Conservation (phyloP, 345 rosid species). For the Sonneratia alba region DNA sequence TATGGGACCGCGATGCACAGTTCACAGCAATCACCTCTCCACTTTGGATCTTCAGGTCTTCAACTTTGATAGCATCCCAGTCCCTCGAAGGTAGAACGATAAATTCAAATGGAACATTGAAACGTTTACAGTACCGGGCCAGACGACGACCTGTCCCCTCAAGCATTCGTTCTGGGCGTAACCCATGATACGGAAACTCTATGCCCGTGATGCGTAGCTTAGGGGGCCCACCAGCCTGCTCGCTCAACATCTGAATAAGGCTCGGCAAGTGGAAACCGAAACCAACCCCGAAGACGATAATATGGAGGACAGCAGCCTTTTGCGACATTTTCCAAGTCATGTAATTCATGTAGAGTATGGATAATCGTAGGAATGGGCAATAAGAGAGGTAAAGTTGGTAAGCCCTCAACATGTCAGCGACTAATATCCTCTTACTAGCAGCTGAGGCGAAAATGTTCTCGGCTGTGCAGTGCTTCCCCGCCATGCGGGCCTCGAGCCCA, state of each 20-base stretch:
- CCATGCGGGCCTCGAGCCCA: conserved; percentile 69
- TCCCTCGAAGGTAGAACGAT: conserved; percentile 19
- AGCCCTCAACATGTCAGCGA: conserved; percentile 21
- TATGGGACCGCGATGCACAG: not conserved
- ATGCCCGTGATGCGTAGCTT: conserved; percentile 26
- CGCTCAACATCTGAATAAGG: conserved; percentile 17
- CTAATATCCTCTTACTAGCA: conserved; percentile 8
- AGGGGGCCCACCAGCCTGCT: conserved; percentile 19
- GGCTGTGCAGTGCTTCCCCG: conserved; percentile 30
- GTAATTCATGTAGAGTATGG: conserved; percentile 18
- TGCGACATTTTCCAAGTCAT: conserved; percentile 7
- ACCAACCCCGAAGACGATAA: conserved; percentile 3
- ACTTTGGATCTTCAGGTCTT: conserved; percentile 4
- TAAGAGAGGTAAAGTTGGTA: conserved; percentile 16
- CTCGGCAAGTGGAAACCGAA: conserved; percentile 29
- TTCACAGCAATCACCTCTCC: conserved; percentile 18
- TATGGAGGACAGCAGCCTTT: conserved; percentile 20
- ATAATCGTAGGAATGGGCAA: conserved; percentile 19
- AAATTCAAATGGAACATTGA: conserved; percentile 26
- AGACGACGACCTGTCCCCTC: conserved; percentile 22
- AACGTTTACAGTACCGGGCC: conserved; percentile 18
- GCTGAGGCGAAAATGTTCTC: conserved; percentile 18
- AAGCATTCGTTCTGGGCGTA: conserved; percentile 24
- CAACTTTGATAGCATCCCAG: conserved; percentile 5
- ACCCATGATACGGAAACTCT: conserved; percentile 27